Conservation (phyloP, 2,329 filamentous ascomycete species). For the Paecilomyces fulvus region DNA sequence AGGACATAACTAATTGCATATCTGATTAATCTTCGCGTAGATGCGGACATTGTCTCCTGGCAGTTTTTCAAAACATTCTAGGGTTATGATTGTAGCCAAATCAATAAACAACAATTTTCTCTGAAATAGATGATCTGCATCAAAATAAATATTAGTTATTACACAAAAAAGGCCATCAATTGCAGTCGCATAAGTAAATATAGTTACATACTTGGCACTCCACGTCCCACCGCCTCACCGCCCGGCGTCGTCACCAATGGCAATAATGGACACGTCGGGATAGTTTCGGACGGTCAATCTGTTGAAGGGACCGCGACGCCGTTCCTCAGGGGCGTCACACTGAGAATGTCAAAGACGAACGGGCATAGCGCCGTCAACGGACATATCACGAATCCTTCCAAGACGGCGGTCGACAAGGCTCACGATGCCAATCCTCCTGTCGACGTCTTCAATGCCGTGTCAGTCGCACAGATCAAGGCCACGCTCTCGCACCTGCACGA, state of each 20-base stretch:
- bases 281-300: not conserved
- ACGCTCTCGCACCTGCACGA: constrained; percentile 66
- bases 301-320: not conserved
- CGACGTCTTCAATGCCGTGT: constrained; percentile 60
- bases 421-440: constrained; percentile 8
- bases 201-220: not conserved
- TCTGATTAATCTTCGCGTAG: too few relatives aligned
- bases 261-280: not conserved
- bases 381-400: constrained; percentile 7
- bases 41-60: too few relatives aligned
- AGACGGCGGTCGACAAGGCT: constrained; percentile 3
- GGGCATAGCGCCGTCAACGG: constrained; percentile 17
- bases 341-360: constrained; percentile 12
- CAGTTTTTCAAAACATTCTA: too few relatives aligned
- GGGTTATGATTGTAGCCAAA: too few relatives aligned
- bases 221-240: not conserved
- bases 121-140: too few relatives aligned
- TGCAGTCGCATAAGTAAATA: too few relatives aligned
- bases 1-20: too few relatives aligned
- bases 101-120: too few relatives aligned
- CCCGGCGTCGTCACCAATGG: not conserved
- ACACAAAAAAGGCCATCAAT: too few relatives aligned
- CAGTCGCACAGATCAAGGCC: constrained; percentile 69
- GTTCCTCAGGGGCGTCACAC: not conserved
- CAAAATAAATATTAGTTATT: too few relatives aligned